A percentile compares a stretch with the other conserved stretches of the same genome.
Conservation (phyloP, 768 basidiomycete species). For the Pholiota conissans region DNA sequence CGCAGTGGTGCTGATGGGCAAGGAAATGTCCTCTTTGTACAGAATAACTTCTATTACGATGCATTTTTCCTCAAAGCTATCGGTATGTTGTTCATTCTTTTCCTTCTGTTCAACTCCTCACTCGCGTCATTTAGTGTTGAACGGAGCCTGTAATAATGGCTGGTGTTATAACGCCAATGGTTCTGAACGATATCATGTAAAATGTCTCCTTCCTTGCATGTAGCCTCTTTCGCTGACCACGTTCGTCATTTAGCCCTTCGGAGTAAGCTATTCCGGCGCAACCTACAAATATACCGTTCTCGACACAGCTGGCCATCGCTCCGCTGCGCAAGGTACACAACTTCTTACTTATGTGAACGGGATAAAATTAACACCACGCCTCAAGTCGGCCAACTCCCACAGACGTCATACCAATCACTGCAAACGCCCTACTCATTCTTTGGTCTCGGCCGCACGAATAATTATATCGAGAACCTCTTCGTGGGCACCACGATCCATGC, state of each 20-base stretch:
- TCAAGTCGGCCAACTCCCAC: slow-evolving; percentile 87
- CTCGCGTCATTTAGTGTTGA: slow-evolving; percentile 59
- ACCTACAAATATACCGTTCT: slow-evolving; percentile 97
- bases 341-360: neutral
- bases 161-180: slow-evolving; percentile 67
- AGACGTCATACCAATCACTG: slow-evolving; percentile 89
- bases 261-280: slow-evolving; percentile 92
- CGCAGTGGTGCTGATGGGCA: slow-evolving; percentile 65
- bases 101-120: too few relatives aligned
- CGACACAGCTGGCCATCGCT: slow-evolving; percentile 84
- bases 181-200: slow-evolving; percentile 71
- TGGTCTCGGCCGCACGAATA: slow-evolving; percentile 96
- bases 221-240: neutral
- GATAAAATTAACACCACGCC: neutral
- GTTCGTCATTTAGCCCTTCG: slow-evolving; percentile 67
- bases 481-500: slow-evolving; percentile 86
- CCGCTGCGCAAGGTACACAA: slow-evolving; percentile 82
- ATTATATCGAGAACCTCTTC: slow-evolving; percentile 98
- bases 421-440: slow-evolving; percentile 94
- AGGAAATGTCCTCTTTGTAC: slow-evolving; percentile 76
- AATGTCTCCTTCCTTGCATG: slow-evolving; percentile 15
- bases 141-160: slow-evolving; percentile 88
- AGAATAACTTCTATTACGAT: slow-evolving; percentile 98
- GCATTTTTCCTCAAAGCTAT: slow-evolving; percentile 98
- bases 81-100: slow-evolving; percentile 47